Evolutionary conservation across 2,329 filamentous ascomycete genomes (phyloP), one percentile per base, ranked within the genome.

Genomic region (Neonectria punicea): DNA sequence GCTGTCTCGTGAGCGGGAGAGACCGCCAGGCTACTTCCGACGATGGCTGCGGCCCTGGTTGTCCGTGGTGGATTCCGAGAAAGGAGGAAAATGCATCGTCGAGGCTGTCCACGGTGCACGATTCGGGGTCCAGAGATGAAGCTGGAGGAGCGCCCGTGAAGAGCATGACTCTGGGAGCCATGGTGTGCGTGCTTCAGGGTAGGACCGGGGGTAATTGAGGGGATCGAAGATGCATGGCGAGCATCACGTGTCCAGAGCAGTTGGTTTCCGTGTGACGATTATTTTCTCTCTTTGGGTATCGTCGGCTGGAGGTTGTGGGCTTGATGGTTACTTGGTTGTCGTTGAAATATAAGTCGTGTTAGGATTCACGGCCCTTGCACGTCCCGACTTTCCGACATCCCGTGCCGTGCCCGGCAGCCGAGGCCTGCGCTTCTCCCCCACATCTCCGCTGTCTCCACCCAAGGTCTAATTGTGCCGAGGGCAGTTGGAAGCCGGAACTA

Each of bases 21-120:
- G 84, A 86, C 50, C 88, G 82, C 88, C 88, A 90, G 34, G 80
- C 76, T 3, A 82, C 79, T 22, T 78, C 70, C 36, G 50, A 77
- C 50, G 86, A 77, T 3, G 81, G 75, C 20, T 32, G 53, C 10
- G 55, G 47, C 18, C 13, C 20, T 16, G 14, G 58, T 39, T 32
- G 28, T 25, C 41, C 41, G 1, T 32, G 50, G 41, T 53, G 51
- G 9, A 10, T 13, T 22, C 70, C 70, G 18, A 79, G 67, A 50
- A 81, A 73, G 3, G 64, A 32, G 7, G 65, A 34, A 50, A 79
- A 77, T 3, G 68, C 51, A 10, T 65, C 47, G 39, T 74, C 73
- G 54, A 80, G 74, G 20, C 56, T 25, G 34, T 62, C 66, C 32
- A 80, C 36, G 2, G 77, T 78, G 65, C 78, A 79, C 0, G 77